phyloP scores from a whole-genome alignment of 306 rosid genomes.

The Sphenostylis stenocarpa region DNA sequence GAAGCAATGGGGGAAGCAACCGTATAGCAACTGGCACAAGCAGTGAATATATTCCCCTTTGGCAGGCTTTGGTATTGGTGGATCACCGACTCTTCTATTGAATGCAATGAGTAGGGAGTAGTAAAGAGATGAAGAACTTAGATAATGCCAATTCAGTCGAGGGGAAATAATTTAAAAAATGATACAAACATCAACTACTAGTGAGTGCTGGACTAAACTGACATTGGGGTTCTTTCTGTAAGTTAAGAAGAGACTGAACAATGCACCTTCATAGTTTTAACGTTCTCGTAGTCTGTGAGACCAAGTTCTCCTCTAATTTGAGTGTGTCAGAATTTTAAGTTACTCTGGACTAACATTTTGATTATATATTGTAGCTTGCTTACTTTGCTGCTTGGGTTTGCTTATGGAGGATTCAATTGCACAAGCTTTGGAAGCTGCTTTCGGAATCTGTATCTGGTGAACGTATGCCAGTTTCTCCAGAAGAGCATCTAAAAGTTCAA shows the following conservation, averaged over 20 bases:
- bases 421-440: conserved; percentile 26
- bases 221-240: conserved; percentile 29
- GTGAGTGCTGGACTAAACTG: conserved; percentile 30
- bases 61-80: conserved; percentile 26
- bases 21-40: conserved; percentile 77
- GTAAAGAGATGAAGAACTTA: conserved; percentile 25
- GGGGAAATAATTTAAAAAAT: conserved; percentile 25
- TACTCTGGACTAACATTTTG: conserved; percentile 23
- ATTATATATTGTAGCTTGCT: conserved; percentile 38
- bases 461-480: conserved; percentile 22
- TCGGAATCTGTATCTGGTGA: conserved; percentile 21
- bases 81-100: conserved; percentile 17
- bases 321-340: conserved; percentile 20
- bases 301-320: conserved; percentile 27
- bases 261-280: conserved; percentile 25
- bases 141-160: conserved; percentile 26
- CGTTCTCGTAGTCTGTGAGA: conserved; percentile 18
- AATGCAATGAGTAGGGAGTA: conserved; percentile 19
- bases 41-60: conserved; percentile 43
- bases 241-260: conserved; percentile 22
- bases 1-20: conserved; percentile 89
- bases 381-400: conserved; percentile 34
- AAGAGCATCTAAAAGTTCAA: conserved; percentile 29
- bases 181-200: conserved; percentile 19
- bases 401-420: conserved; percentile 30